These are phyloP conservation scores for Pseudopediastrum boryanum DNA, from an alignment of 139 green algal species.

Conservation along the genomic window DNA sequence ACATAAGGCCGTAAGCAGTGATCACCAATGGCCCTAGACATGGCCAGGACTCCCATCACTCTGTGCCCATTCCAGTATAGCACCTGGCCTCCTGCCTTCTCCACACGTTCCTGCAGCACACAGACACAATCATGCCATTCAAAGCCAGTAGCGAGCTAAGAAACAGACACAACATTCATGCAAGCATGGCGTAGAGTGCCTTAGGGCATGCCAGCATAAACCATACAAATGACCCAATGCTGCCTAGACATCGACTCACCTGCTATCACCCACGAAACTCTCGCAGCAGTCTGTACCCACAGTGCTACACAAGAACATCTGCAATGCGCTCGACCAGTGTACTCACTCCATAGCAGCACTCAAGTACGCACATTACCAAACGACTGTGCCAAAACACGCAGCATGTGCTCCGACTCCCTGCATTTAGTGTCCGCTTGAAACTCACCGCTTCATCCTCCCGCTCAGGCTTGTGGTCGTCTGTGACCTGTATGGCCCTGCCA, in stretches of 20 bases:
- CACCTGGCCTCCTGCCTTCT: conserved; percentile 79
- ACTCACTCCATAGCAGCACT: not conserved
- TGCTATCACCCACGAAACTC: too few species aligned
- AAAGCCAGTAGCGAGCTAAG: too few species aligned
- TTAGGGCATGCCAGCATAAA: too few species aligned
- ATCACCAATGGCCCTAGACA: conserved; percentile 82
- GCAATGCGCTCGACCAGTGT: not conserved
- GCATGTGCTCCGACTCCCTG: not conserved
- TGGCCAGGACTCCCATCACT: conserved; percentile 84
- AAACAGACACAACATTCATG: too few species aligned
- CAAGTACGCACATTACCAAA: not conserved
- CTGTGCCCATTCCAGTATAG: conserved; percentile 81
- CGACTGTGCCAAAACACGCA: not conserved
- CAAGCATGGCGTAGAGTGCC: too few species aligned
- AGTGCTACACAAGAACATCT: not conserved
- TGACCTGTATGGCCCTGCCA: conserved; percentile 61
- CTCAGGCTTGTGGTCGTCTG: conserved; percentile 76
- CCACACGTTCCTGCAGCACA: conserved; percentile 60
- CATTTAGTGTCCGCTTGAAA: not conserved
- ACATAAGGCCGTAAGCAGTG: conserved; percentile 71
- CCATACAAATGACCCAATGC: too few species aligned
- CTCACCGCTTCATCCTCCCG: conserved; percentile 73
- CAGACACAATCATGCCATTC: too few species aligned
- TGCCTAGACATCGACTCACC: too few species aligned
- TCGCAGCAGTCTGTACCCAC: not conserved